Conservation (phyloP, 2,329 filamentous ascomycete species). For the Arthrobotrys entomopaga region DNA sequence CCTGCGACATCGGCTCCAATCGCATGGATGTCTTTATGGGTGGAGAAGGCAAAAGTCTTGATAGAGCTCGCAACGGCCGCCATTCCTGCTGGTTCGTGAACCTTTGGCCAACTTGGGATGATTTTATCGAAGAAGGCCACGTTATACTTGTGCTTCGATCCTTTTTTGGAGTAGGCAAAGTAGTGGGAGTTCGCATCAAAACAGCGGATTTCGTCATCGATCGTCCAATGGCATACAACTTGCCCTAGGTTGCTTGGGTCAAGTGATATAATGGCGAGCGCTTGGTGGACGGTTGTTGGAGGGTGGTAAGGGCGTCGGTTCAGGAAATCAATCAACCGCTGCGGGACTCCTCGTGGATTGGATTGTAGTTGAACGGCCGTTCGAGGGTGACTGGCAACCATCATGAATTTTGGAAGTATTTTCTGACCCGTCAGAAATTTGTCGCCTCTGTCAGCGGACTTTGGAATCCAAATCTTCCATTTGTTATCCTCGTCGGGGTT, state of each 20-base stretch:
- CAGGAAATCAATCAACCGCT: conserved; percentile 37
- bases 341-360: conserved; percentile 45
- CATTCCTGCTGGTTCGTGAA: conserved; percentile 26
- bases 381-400: conserved; percentile 48
- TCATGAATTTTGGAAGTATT: conserved; percentile 37
- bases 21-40: conserved; percentile 36
- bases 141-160: conserved; percentile 47
- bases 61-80: conserved; percentile 23
- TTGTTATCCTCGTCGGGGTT: conserved; percentile 46
- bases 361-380: conserved; percentile 29
- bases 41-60: conserved; percentile 31
- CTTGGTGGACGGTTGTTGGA: conserved; percentile 35
- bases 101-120: conserved; percentile 42
- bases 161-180: conserved; percentile 48
- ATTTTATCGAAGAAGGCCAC: conserved; percentile 37
- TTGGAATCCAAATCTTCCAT: conserved; percentile 50
- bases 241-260: conserved; percentile 38
- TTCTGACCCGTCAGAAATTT: conserved; percentile 47
- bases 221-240: conserved; percentile 49
- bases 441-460: conserved; percentile 41
- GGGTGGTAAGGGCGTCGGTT: conserved; percentile 14
- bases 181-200: conserved; percentile 46
- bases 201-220: conserved; percentile 48
- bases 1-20: conserved; percentile 46
- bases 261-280: conserved; percentile 39